Base-by-base conservation (phyloP, 306 rosid species). In the Boehmeria nivea region DNA sequence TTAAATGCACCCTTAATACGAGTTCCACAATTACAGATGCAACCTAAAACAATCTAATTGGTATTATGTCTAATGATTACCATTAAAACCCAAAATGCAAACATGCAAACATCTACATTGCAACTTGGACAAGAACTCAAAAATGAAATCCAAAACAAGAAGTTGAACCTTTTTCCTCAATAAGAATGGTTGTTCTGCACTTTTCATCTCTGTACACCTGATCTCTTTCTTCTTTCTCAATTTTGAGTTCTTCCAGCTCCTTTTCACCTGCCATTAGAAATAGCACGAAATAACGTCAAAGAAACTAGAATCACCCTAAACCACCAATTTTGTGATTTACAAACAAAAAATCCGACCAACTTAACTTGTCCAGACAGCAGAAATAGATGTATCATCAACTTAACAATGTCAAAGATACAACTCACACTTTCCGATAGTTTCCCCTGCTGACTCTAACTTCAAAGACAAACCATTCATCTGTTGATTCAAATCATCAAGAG, bases 401-500 rank as follows among this genome's bases (percentile, higher is more conserved):
- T 16, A 24, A 26, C 49, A 45, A 38, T 4, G 51, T 51, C 24
- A 22, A 47, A 20, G 40, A 49, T 33, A 46, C 22, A 54, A 71
- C 93, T 78, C 64, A 91, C 99, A 73, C 34, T 59, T 73, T 70
- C 63, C 76, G 38, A 87, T 71, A 59, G 68, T 67, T 54, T 87
- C 87, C 78, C 77, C 83, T 9, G 87, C 72, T 24, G 77, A 74
- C 24, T 76, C 83, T 51, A 91, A 62, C 65, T 84, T 87, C 62
- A 84, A 53, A 43, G 89, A 76, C 50, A 87, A 65, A 56, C 54
- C 84, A 33, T 71, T 77, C 95, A 87, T 82, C 66, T 73, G 85
- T 61, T 84, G 76, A 62, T 68, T 84, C 81, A 91, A 75, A 68
- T 72, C 68, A 72, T 82, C 89, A 64, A 91, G 74, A 73, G 77